Percentiles rank a stretch among this genome's conserved stretches.
phyloP scores from a whole-genome alignment of 257 asterid species.

The Phtheirospermum japonicum region DNA sequence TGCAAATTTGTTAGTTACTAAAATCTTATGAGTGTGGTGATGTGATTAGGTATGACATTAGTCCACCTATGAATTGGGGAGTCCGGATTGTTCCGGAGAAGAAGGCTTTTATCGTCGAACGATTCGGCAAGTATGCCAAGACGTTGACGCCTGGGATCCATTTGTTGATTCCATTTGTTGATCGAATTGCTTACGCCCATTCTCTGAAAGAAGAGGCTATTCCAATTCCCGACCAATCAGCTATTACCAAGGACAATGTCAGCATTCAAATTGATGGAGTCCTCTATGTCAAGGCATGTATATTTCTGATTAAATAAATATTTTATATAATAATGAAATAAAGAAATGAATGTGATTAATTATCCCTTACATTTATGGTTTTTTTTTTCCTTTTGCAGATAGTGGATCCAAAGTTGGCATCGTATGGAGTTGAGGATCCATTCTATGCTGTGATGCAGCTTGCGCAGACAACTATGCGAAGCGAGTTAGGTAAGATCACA shows the following conservation, averaged over 20 bases:
- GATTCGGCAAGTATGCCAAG: background rate
- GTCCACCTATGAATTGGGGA: background rate
- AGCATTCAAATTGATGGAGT: slow-evolving; percentile 79
- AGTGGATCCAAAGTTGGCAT: slow-evolving; percentile 86
- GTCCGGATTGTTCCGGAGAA: background rate
- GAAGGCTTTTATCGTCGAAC: background rate
- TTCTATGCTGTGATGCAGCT: slow-evolving; percentile 80
- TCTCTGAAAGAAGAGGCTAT: slow-evolving; percentile 85
- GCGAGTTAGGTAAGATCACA: slow-evolving; percentile 94
- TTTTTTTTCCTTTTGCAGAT: slow-evolving; percentile 38
- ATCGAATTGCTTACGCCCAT: slow-evolving; percentile 77
- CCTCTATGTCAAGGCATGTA: slow-evolving; percentile 68
- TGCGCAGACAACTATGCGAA: slow-evolving; percentile 97
- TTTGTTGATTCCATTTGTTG: slow-evolving; percentile 72
- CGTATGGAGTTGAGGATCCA: slow-evolving; percentile 93
- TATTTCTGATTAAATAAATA: background rate
- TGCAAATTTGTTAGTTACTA: too few species aligned
- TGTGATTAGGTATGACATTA: background rate
- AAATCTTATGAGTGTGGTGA: too few species aligned
- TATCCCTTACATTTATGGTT: too few species aligned
- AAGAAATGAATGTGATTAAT: too few species aligned
- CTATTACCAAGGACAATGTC: slow-evolving; percentile 92
- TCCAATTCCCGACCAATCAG: slow-evolving; percentile 74
- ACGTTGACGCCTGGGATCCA: slow-evolving; percentile 44
- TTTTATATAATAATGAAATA: background rate